Percentiles rank a stretch among this genome's conserved stretches.
Conservation (phyloP, 2,329 filamentous ascomycete genomes). For the Ascochyta koolunga region DNA sequence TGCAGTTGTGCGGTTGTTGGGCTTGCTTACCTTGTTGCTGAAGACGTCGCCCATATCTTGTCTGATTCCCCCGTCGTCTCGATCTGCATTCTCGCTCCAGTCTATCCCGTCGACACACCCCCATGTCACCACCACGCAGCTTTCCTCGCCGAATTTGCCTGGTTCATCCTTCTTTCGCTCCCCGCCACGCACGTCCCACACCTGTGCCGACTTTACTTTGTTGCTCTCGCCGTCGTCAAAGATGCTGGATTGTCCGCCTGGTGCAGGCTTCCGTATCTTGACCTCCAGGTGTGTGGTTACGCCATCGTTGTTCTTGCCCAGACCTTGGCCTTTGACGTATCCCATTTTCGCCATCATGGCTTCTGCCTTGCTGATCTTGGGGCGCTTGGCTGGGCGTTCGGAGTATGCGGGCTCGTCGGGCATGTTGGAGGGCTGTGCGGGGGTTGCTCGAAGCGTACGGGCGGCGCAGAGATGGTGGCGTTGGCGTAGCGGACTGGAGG, state of each 20-base stretch:
- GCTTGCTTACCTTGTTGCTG: conserved; percentile 68
- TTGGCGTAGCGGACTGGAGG: conserved; percentile 75
- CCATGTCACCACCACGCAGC: conserved; percentile 78
- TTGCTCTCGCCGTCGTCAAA: conserved; percentile 56
- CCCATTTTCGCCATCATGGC: conserved; percentile 93
- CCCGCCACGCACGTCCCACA: conserved; percentile 80
- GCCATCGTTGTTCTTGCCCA: conserved; percentile 81
- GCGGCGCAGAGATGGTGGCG: conserved; percentile 76
- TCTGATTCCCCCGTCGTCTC: conserved; percentile 68
- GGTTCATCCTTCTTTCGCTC: conserved; percentile 54
- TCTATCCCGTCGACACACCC: conserved; percentile 90
- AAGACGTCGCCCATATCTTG: conserved; percentile 98
- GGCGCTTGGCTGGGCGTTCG: conserved; percentile 48
- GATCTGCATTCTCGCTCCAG: conserved; percentile 73
- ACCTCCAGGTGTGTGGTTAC: conserved; percentile 86
- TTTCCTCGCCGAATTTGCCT: conserved; percentile 62
- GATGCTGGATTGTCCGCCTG: conserved; percentile 20
- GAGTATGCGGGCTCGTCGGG: conserved; percentile 17
- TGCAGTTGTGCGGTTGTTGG: background rate
- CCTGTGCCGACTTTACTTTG: conserved; percentile 44
- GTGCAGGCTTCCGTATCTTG: conserved; percentile 31
- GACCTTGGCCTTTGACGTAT: conserved; percentile 85
- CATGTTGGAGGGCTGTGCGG: conserved; percentile 18
- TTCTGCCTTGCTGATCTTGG: conserved; percentile 62
- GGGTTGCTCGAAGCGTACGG: conserved; percentile 69